These are phyloP conservation scores for Citrus hindsii DNA, from an alignment of 345 rosid genomes.

Conservation along the genomic window DNA sequence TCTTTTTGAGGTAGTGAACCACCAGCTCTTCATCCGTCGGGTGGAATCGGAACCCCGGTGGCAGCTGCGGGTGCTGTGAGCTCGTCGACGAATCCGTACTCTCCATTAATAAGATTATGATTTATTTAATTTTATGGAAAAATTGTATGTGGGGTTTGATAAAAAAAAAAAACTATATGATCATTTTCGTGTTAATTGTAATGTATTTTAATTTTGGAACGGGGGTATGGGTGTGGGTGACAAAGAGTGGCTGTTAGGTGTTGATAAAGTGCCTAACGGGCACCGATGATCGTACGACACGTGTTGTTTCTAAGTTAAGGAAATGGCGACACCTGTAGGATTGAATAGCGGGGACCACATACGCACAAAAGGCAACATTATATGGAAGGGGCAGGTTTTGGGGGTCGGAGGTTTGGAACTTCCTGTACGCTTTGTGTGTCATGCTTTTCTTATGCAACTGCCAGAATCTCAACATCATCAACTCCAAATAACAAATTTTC, in stretches of 20 bases:
- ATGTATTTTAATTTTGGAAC: neutral
- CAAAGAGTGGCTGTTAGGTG: slow-evolving; percentile 3
- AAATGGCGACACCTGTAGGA: neutral
- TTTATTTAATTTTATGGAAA: neutral
- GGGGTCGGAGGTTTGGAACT: slow-evolving; percentile 13
- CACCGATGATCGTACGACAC: neutral
- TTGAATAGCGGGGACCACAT: slow-evolving; percentile 15
- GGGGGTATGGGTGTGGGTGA: neutral
- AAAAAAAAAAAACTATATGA: neutral
- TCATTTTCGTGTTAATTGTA: neutral
- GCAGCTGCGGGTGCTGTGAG: slow-evolving; percentile 34
- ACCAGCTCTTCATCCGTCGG: slow-evolving; percentile 54
- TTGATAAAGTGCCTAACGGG: slow-evolving; percentile 6
- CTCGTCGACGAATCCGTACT: slow-evolving; percentile 35
- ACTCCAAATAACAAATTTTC: neutral
- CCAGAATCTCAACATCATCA: neutral
- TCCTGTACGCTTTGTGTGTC: slow-evolving; percentile 21
- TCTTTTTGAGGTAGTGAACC: slow-evolving; percentile 47
- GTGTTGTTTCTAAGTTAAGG: neutral
- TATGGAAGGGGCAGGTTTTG: slow-evolving; percentile 6
- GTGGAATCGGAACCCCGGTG: slow-evolving; percentile 55
- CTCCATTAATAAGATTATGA: slow-evolving; percentile 27
- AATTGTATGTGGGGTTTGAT: neutral
- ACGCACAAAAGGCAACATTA: neutral
- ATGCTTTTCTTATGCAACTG: slow-evolving; percentile 23